Base-by-base conservation (phyloP, 495 filamentous ascomycete species). In the Platismatia glauca region DNA sequence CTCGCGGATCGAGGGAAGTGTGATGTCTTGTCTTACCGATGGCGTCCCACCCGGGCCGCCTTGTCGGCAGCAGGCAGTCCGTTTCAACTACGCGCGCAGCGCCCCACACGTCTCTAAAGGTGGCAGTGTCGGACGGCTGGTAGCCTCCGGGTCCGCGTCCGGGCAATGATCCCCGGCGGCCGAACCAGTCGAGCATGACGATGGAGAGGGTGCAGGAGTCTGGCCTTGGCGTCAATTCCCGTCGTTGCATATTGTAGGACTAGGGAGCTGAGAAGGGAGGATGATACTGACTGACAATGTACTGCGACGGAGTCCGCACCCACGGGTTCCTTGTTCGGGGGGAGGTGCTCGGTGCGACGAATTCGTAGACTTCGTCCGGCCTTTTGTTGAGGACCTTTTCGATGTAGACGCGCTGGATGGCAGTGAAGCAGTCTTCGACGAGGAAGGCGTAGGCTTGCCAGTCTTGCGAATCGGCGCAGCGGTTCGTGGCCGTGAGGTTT, bases 341-440 rank as follows among this genome's bases (percentile, higher is more conserved):
- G 3, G 33, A 7, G 27, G 18, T 11, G 29, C n/a, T 33, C 24
- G 3, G 1, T 4, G 60, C 12, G 24, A 33, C 20, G 39, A 62
- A 62, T 18, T 62, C 60, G 39, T 37, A 62, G 0, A n/a, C 1
- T 2, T 43, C 31, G 29, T 62, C 39, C 3, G 52, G 31, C 0
- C 37, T 18, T 20, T 18, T 20, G 13, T 18, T 20, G 13, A 62
- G 22, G 1, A 50, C 33, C 9, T 50, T 6, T 7, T 62, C 39
- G 33, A 62, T 57, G 39, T 62, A 62, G n/a, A 62, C 29, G 11
- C 31, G 38, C 15, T 62, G 60, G n/a, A 62, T 44, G 13, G 53
- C 53, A 9, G 60, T 55, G 38, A 38, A 57, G 60, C 60, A 62
- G 31, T 62, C 60, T 31, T 62, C 60, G 52, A 62, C n/a, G 13